These are phyloP conservation scores for Globisporangium uncinulatum DNA, from an alignment of 352 stramenopile species.

Conservation along the genomic window DNA sequence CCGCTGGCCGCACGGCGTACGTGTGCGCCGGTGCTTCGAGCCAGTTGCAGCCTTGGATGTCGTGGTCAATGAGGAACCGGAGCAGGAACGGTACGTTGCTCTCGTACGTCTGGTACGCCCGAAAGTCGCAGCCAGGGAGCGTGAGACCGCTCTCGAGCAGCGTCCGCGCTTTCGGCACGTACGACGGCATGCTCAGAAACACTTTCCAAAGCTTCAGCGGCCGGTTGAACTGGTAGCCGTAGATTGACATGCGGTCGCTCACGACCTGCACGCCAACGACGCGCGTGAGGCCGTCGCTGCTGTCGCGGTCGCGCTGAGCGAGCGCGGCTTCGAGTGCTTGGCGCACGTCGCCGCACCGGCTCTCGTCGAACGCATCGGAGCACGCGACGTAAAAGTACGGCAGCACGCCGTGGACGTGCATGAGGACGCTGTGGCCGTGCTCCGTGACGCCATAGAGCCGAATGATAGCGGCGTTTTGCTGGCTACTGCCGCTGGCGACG, in stretches of 20 bases:
- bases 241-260: conserved; percentile 78
- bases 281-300: conserved; percentile 34
- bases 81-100: conserved; percentile 99
- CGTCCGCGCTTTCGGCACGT: conserved; percentile 91
- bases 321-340: conserved; percentile 53
- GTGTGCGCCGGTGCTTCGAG: conserved; percentile 90
- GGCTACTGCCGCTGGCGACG: conserved; percentile 89
- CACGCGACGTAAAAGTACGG: conserved; percentile 96
- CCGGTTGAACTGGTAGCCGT: conserved; percentile 82
- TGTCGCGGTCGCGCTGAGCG: conserved; percentile 45
- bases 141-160: conserved; percentile 87
- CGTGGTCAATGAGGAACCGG: conserved; percentile 99
- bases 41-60: conserved; percentile 97
- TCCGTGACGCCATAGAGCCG: conserved; percentile 96
- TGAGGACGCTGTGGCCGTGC: conserved; percentile 93
- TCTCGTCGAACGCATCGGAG: conserved; percentile 60
- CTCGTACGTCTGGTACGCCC: conserved; percentile 93
- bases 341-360: conserved; percentile 64
- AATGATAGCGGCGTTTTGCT: conserved; percentile 88
- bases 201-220: conserved; percentile 85
- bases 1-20: conserved; percentile 80
- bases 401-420: conserved; percentile 97
- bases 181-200: conserved; percentile 92
- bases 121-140: conserved; percentile 57
- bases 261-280: conserved; percentile 73